Percentiles rank a stretch among this genome's conserved stretches.
Conservation (phyloP, 2,329 filamentous ascomycete genomes). For the Fusarium sp. region DNA sequence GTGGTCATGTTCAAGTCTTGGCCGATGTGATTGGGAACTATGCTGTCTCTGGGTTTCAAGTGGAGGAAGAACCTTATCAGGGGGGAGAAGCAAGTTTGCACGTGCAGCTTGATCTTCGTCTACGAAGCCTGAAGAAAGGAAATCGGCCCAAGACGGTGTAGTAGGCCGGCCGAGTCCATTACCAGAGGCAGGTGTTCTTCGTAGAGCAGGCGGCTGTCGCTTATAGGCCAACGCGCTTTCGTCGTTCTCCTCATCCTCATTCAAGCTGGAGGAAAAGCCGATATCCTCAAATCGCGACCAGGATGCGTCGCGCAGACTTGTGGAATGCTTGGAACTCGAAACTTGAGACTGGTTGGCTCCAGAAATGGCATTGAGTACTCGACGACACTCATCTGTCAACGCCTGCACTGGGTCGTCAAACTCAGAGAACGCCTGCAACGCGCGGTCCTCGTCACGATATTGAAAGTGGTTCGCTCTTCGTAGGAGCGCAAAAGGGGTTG, state of each 20-base stretch:
- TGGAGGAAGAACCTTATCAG: conserved; percentile 90
- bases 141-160: conserved; percentile 98
- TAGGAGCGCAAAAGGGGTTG: conserved; percentile 91
- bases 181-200: conserved; percentile 76
- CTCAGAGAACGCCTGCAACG: conserved; percentile 86
- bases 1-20: conserved; percentile 75
- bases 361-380: conserved; percentile 90
- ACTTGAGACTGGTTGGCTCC: conserved; percentile 87
- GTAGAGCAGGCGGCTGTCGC: conserved; percentile 64
- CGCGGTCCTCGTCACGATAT: conserved; percentile 88
- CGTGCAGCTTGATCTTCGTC: conserved; percentile 75
- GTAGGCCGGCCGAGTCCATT: conserved; percentile 83
- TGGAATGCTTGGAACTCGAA: conserved; percentile 77
- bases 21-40: conserved; percentile 87
- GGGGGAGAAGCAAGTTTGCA: conserved; percentile 82
- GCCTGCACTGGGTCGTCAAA: conserved; percentile 91
- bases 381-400: conserved; percentile 91
- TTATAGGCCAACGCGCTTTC: conserved; percentile 60
- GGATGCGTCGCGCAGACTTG: conserved; percentile 83
- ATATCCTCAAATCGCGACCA: conserved; percentile 98
- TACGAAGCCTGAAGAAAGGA: conserved; percentile 91
- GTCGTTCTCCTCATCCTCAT: conserved; percentile 78
- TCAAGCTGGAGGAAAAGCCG: conserved; percentile 83
- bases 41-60: conserved; percentile 81
- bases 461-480: conserved; percentile 95